phyloP scores from a whole-genome alignment of 768 basidiomycete species.

The Rossbeevera mucosa region DNA sequence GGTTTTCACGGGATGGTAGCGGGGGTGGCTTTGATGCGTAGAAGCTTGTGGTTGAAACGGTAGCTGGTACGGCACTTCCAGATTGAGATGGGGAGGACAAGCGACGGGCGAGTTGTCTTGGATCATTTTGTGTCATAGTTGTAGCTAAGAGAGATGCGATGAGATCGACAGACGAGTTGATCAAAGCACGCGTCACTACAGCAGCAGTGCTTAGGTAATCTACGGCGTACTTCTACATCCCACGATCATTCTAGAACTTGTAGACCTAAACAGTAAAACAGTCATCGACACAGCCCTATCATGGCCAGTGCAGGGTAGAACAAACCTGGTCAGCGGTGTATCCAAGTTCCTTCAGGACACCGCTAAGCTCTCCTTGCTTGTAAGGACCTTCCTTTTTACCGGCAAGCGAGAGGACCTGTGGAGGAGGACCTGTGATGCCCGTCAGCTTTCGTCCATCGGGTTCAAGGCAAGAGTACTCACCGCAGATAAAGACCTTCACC shows the following conservation, averaged over 20 bases:
- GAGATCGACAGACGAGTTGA: slow-evolving; percentile 11
- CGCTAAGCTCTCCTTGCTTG: slow-evolving; percentile 80
- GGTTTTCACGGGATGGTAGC: slow-evolving; percentile 30
- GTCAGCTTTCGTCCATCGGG: neutral
- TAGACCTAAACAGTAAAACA: slow-evolving; percentile 29
- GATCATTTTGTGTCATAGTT: slow-evolving; percentile 48
- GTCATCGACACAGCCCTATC: neutral
- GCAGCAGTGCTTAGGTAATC: slow-evolving; percentile 27
- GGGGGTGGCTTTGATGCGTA: slow-evolving; percentile 34
- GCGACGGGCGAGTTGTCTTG: slow-evolving; percentile 32
- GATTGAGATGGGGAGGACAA: slow-evolving; percentile 39
- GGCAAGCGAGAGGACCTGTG: slow-evolving; percentile 81
- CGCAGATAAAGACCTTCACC: slow-evolving; percentile 87
- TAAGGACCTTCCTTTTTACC: slow-evolving; percentile 80
- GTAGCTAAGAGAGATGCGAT: slow-evolving; percentile 2
- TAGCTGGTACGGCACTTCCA: slow-evolving; percentile 27
- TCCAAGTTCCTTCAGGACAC: slow-evolving; percentile 81
- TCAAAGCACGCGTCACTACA: slow-evolving; percentile 25
- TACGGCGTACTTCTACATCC: slow-evolving; percentile 9
- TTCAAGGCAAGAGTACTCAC: slow-evolving; percentile 37
- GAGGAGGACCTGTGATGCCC: slow-evolving; percentile 57
- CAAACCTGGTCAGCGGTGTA: slow-evolving; percentile 84
- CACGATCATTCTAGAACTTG: slow-evolving; percentile 33
- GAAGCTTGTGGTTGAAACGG: slow-evolving; percentile 28
- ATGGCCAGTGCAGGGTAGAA: neutral